phyloP scores from a whole-genome alignment of 2,329 filamentous ascomycete species.

The Colletotrichum sp. region DNA sequence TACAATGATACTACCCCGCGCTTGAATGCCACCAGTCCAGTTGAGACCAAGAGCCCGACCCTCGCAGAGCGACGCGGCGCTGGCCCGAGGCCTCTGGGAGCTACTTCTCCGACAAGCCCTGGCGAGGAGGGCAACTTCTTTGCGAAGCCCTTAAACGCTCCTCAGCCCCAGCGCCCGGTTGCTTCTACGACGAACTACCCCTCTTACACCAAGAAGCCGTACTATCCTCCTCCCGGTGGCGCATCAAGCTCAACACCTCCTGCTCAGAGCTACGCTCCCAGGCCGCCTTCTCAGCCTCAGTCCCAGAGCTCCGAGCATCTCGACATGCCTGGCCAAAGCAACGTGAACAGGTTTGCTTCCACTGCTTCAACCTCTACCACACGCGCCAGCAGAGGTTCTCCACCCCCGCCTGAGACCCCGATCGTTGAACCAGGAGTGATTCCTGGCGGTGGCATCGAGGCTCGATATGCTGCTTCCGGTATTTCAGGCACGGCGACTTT shows the following conservation, averaged over 20 bases:
- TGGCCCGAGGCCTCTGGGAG: constrained; percentile 74
- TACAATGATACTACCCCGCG: constrained; percentile 59
- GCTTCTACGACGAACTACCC: constrained; percentile 48
- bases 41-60: constrained; percentile 64
- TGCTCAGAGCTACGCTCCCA: constrained; percentile 28
- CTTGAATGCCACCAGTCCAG: constrained; percentile 56
- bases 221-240: constrained; percentile 62
- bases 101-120: constrained; percentile 79
- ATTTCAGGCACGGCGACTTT: constrained; percentile 87
- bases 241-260: constrained; percentile 21
- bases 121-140: constrained; percentile 83
- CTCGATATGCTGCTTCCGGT: constrained; percentile 87
- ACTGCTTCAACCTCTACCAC: constrained; percentile 95
- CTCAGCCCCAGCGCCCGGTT: constrained; percentile 44
- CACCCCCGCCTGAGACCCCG: constrained; percentile 92
- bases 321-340: constrained; percentile 46
- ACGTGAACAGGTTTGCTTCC: constrained; percentile 71
- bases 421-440: constrained; percentile 73
- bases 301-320: constrained; percentile 35
- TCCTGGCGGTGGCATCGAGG: constrained; percentile 85
- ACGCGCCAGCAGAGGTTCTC: constrained; percentile 87
- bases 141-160: constrained; percentile 64
- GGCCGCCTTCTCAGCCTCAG: constrained; percentile 35
- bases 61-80: constrained; percentile 84
- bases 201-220: constrained; percentile 61